Conservation (phyloP, 176 grass and related monocot genomes). For the Paspalum notatum region DNA sequence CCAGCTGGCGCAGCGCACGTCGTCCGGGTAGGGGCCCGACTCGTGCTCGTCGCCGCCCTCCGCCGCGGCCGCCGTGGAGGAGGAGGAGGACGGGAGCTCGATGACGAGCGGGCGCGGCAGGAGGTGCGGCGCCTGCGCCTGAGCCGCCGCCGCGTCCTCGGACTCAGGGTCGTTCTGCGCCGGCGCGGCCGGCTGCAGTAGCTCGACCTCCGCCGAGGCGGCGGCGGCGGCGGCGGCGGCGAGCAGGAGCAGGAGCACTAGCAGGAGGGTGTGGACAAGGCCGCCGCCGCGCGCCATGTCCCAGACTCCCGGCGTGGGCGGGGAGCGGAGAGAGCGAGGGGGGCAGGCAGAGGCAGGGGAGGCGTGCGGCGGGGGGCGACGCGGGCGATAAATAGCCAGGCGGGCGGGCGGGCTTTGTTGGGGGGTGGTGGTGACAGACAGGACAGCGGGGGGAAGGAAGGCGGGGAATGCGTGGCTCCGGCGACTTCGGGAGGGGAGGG, state of each 20-base stretch:
- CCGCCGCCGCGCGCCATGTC: constrained; percentile 29
- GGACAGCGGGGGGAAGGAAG: not conserved
- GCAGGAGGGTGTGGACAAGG: not conserved
- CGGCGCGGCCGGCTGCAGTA: too few species aligned
- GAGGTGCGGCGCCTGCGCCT: not conserved
- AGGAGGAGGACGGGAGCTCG: constrained; percentile 29
- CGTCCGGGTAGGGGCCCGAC: not conserved
- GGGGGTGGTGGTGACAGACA: not conserved
- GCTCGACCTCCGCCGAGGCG: not conserved
- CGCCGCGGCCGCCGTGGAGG: not conserved
- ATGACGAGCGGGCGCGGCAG: constrained; percentile 46
- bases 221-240: not conserved
- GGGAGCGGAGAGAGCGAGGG: not conserved
- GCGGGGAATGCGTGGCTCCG: constrained; percentile 13
- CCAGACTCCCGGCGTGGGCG: not conserved
- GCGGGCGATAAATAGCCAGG: not conserved
- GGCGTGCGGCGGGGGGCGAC: not conserved
- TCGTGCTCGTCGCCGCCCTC: not conserved
- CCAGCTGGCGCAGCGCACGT: constrained; percentile 67
- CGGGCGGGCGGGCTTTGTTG: too few species aligned
- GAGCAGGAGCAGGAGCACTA: not conserved
- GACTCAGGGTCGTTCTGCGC: not conserved
- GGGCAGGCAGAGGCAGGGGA: not conserved
- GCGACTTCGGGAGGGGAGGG: not conserved
- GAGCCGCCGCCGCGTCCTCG: not conserved